phyloP scores from a whole-genome alignment of 257 asterid genomes.

The Nicotiana noctiflora region DNA sequence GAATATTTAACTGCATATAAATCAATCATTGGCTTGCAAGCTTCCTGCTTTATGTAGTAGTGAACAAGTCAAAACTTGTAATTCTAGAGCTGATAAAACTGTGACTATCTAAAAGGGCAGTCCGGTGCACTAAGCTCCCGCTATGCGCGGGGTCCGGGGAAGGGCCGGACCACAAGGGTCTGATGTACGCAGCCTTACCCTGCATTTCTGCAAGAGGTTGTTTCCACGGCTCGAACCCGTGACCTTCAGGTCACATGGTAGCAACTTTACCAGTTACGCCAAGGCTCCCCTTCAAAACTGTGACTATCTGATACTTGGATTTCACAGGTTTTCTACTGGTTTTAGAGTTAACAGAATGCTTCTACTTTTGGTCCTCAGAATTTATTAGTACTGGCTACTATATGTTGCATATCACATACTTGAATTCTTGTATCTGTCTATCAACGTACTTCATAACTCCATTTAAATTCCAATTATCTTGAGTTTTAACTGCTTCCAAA shows the following conservation, averaged over 20 bases:
- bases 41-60: neutral
- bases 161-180: too few relatives aligned
- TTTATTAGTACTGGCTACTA: neutral
- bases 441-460: neutral
- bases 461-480: neutral
- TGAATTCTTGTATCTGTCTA: neutral
- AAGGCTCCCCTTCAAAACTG: too few relatives aligned
- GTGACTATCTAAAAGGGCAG: too few relatives aligned
- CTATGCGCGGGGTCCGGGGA: too few relatives aligned
- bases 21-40: neutral
- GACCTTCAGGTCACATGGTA: too few relatives aligned
- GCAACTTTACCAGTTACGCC: too few relatives aligned
- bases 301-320: slow-evolving; percentile 1
- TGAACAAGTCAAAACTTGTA: neutral
- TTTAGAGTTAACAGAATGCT: neutral
- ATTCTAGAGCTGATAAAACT: neutral
- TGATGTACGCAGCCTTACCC: too few relatives aligned
- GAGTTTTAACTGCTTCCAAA: neutral
- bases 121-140: too few relatives aligned
- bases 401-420: slow-evolving; percentile 1
- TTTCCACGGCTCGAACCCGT: too few relatives aligned
- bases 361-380: neutral
- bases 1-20: neutral
- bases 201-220: too few relatives aligned
- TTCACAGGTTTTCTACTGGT: slow-evolving; percentile 58